Percentiles rank a stretch among this genome's conserved stretches.
Conservation (phyloP, 306 rosid genomes). For the Dryas octopetala region DNA sequence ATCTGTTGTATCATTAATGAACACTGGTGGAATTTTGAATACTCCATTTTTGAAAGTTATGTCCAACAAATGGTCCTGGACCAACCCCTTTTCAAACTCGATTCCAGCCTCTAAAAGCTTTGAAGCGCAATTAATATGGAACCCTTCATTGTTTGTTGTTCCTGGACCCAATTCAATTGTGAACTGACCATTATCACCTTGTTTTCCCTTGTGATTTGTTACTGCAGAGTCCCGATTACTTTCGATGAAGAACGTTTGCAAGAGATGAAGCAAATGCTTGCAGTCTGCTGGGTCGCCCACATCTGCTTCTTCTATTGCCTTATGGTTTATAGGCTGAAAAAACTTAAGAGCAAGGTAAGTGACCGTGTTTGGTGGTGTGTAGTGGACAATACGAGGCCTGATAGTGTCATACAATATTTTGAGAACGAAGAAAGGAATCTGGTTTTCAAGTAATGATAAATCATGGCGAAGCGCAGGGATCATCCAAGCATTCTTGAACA, state of each 20-base stretch:
- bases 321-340: not conserved
- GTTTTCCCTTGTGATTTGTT: not conserved
- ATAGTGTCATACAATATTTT: constrained; percentile 6
- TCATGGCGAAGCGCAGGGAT: constrained; percentile 15
- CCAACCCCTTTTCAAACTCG: not conserved
- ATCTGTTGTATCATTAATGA: not conserved
- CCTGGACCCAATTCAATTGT: not conserved
- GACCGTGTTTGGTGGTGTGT: constrained; percentile 4
- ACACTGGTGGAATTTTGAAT: not conserved
- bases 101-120: not conserved
- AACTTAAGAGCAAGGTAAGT: constrained; percentile 1
- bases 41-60: not conserved
- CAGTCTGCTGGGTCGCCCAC: not conserved
- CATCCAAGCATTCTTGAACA: constrained; percentile 6
- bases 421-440: constrained; percentile 36
- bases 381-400: not conserved
- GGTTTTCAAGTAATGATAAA: constrained; percentile 34
- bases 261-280: constrained; percentile 31
- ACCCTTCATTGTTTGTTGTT: not conserved
- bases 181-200: not conserved
- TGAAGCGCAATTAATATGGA: not conserved
- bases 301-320: not conserved
- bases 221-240: not conserved
- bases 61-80: not conserved
- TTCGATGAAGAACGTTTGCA: constrained; percentile 19